Evolutionary conservation across 208 protist genomes (phyloP), one percentile per base, ranked within the genome.

Genomic region (Trypanosoma platydactyli): DNA sequence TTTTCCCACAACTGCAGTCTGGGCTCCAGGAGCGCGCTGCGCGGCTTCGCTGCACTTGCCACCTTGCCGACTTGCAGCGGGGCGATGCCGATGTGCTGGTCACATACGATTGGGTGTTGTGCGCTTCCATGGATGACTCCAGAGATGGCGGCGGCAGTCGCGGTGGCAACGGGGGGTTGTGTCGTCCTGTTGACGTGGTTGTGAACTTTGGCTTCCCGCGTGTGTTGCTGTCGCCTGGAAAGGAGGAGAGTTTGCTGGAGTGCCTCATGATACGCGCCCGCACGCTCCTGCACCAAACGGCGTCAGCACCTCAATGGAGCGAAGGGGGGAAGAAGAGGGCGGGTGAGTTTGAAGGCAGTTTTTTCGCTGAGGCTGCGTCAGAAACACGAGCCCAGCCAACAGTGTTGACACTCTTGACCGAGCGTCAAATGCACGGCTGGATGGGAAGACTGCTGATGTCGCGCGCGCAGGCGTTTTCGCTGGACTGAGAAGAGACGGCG

Each of bases 171-270:
- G 73, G 6, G 68, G 77, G 41, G 59, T 73, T 60, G 55, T 24
- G 58, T 66, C 50, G 46, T 72, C 9, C 58, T 7, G 64, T 80
- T 5, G 63, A 70, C 25, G 16, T 84, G 22, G 45, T 91, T 9
- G 22, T 91, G 44, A 83, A 91, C 68, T 88, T 80, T 62, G 81
- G 71, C 24, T 62, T 91, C 51, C 80, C 85, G 18, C 76, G 81
- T 18, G 12, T 35, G n/a, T 56, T 84, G 42, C 25, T 83, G 27
- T 59, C 78, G 69, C 78, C 45, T 9, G 71, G 73, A 51, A 73
- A 78, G 64, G 77, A 84, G 59, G 78, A 81, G 41, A 71, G 35
- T 46, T 42, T 90, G 33, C 50, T 72, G 5, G 78, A 82, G 30
- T 77, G 71, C 53, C 27, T 90, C 42, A 72, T 70, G 30, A 57